Evolutionary conservation across 208 protist species (phyloP).

Genomic region (Angomonas ambiguus): DNA sequence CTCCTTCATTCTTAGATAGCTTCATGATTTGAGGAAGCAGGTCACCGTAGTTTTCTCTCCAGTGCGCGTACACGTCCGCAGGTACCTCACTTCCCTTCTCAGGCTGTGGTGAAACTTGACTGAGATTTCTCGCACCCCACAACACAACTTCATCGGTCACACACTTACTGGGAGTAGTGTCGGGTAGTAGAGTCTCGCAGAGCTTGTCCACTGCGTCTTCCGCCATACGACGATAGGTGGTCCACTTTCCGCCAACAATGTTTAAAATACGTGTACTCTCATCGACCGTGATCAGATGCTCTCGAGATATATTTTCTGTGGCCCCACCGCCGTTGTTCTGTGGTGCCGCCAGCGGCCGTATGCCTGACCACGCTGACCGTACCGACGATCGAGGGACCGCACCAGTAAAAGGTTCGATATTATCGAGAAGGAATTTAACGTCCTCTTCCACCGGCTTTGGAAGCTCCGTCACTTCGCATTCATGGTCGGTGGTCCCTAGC

Average conservation of each 20-base stretch:
- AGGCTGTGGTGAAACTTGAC: conserved; percentile 18
- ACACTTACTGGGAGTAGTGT: conserved; percentile 38
- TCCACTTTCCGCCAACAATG: conserved; percentile 95
- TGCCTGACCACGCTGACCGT: conserved; percentile 81
- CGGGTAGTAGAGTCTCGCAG: conserved; percentile 39
- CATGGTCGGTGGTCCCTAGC: conserved; percentile 92
- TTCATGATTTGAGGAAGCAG: conserved; percentile 36
- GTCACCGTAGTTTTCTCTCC: conserved; percentile 65
- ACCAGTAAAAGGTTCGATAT: conserved; percentile 55
- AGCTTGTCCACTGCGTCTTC: conserved; percentile 86
- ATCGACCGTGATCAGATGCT: conserved; percentile 89
- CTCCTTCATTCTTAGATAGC: conserved; percentile 30
- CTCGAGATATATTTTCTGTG: conserved; percentile 86
- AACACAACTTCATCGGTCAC: conserved; percentile 71
- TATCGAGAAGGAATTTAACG: conserved; percentile 86
- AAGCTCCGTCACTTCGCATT: conserved; percentile 54
- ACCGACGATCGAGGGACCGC: conserved; percentile 59
- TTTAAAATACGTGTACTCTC: conserved; percentile 63
- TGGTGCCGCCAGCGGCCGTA: conserved; percentile 68
- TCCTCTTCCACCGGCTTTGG: conserved; percentile 56
- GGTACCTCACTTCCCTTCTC: conserved; percentile 27
- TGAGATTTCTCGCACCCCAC: conserved; percentile 68
- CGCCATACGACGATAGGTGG: conserved; percentile 94
- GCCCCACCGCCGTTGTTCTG: conserved; percentile 16
- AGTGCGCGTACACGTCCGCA: conserved; percentile 63